phyloP scores from a whole-genome alignment of 2,329 filamentous ascomycete species.

The Penicillium crustosum region DNA sequence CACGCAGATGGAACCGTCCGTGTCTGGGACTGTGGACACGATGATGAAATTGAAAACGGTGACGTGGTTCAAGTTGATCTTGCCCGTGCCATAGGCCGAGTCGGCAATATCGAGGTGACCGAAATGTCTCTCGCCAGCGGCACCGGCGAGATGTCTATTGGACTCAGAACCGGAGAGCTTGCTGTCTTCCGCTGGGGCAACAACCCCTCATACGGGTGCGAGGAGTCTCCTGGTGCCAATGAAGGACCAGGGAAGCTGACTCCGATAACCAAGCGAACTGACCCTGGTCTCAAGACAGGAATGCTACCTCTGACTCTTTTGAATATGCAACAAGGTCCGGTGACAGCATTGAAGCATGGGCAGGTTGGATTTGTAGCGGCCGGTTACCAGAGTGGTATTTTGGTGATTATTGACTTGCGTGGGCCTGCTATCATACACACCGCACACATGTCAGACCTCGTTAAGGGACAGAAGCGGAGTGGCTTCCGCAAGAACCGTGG shows the following conservation, averaged over 20 bases:
- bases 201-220: constrained; percentile 70
- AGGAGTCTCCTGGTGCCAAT: constrained; percentile 54
- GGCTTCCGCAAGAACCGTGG: constrained; percentile 64
- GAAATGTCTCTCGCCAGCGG: constrained; percentile 76
- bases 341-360: constrained; percentile 79
- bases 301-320: constrained; percentile 77
- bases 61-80: constrained; percentile 81
- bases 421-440: constrained; percentile 82
- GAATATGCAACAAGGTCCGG: constrained; percentile 76
- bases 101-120: constrained; percentile 72
- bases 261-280: constrained; percentile 70
- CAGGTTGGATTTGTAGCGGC: constrained; percentile 89
- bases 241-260: constrained; percentile 69
- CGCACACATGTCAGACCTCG: constrained; percentile 68
- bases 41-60: constrained; percentile 88
- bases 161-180: constrained; percentile 78
- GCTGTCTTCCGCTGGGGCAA: constrained; percentile 84
- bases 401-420: constrained; percentile 83
- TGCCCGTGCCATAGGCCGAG: constrained; percentile 76
- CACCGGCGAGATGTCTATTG: constrained; percentile 82
- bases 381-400: constrained; percentile 77
- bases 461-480: constrained; percentile 71
- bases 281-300: constrained; percentile 73
- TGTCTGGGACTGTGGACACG: constrained; percentile 88
- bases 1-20: constrained; percentile 91